phyloP scores from a whole-genome alignment of 2,329 filamentous ascomycete genomes.

The Rhinocladiella similis region DNA sequence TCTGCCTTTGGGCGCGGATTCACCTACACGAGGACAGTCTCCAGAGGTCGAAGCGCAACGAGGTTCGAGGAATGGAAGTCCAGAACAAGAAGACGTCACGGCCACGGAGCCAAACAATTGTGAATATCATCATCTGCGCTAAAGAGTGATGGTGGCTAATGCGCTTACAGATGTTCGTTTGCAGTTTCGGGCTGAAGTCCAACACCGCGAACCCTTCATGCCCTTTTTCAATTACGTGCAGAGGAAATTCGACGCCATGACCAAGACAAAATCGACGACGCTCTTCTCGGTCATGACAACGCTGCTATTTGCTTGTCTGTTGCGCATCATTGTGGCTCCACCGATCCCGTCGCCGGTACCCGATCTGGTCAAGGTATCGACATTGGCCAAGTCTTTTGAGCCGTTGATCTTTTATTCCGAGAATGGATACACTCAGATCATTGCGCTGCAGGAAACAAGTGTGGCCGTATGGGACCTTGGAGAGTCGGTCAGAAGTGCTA shows the following conservation, averaged over 20 bases:
- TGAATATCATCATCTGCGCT: slow-evolving; percentile 33
- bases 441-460: slow-evolving; percentile 84
- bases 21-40: slow-evolving; percentile 58
- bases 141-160: not conserved
- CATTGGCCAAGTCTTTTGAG: slow-evolving; percentile 87
- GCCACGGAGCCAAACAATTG: slow-evolving; percentile 48
- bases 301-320: slow-evolving; percentile 64
- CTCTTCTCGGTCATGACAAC: slow-evolving; percentile 62
- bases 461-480: slow-evolving; percentile 93
- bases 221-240: slow-evolving; percentile 66
- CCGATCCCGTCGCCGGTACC: slow-evolving; percentile 67
- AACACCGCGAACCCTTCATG: slow-evolving; percentile 84
- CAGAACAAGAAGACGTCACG: slow-evolving; percentile 2
- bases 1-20: slow-evolving; percentile 54
- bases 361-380: slow-evolving; percentile 87
- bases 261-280: slow-evolving; percentile 68
- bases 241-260: slow-evolving; percentile 60
- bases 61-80: slow-evolving; percentile 23
- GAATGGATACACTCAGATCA: slow-evolving; percentile 80
- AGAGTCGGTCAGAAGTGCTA: slow-evolving; percentile 83
- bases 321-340: slow-evolving; percentile 69
- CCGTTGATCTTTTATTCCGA: slow-evolving; percentile 94
- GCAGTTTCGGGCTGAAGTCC: slow-evolving; percentile 81
- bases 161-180: slow-evolving; percentile 74
- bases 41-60: slow-evolving; percentile 51